Evolutionary conservation across 768 basidiomycete genomes (phyloP).

Genomic region (Omphalotus guepiniiformis): DNA sequence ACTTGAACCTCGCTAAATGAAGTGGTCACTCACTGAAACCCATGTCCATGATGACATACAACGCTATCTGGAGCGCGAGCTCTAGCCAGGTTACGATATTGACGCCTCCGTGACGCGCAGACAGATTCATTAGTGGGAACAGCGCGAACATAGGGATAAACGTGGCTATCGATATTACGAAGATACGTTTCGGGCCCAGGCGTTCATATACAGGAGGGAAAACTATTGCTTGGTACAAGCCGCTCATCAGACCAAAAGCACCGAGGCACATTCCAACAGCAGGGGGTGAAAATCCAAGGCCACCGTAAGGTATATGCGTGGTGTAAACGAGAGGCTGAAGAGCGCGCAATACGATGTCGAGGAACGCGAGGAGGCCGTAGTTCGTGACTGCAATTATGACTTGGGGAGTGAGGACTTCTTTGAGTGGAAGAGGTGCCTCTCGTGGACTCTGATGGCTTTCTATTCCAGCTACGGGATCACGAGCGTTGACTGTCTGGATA

Average conservation of each 20-base stretch:
- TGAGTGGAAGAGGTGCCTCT: slow-evolving; percentile 1
- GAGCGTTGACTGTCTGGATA: too few species aligned
- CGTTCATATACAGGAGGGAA: slow-evolving; percentile 36
- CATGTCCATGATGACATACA: slow-evolving; percentile 27
- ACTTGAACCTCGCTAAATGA: neutral
- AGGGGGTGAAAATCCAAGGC: slow-evolving; percentile 50
- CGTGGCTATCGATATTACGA: slow-evolving; percentile 35
- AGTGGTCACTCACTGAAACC: slow-evolving; percentile 27
- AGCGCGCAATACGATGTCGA: slow-evolving; percentile 26
- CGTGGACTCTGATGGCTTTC: neutral
- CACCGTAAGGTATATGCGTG: slow-evolving; percentile 52
- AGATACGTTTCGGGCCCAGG: slow-evolving; percentile 53
- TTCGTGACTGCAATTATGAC: slow-evolving; percentile 3
- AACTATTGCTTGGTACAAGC: slow-evolving; percentile 40
- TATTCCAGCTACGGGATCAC: too few species aligned
- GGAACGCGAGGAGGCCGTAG: slow-evolving; percentile 5
- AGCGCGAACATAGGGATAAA: slow-evolving; percentile 41
- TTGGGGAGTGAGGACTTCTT: slow-evolving; percentile 5
- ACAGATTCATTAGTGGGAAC: slow-evolving; percentile 46
- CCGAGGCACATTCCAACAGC: slow-evolving; percentile 53
- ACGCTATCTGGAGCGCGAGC: slow-evolving; percentile 22
- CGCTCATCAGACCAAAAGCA: slow-evolving; percentile 47
- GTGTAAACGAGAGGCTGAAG: slow-evolving; percentile 52
- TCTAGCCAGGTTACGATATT: slow-evolving; percentile 24
- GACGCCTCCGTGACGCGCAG: slow-evolving; percentile 30